Conservation (phyloP, 345 rosid species). For the Reutealis trisperma region DNA sequence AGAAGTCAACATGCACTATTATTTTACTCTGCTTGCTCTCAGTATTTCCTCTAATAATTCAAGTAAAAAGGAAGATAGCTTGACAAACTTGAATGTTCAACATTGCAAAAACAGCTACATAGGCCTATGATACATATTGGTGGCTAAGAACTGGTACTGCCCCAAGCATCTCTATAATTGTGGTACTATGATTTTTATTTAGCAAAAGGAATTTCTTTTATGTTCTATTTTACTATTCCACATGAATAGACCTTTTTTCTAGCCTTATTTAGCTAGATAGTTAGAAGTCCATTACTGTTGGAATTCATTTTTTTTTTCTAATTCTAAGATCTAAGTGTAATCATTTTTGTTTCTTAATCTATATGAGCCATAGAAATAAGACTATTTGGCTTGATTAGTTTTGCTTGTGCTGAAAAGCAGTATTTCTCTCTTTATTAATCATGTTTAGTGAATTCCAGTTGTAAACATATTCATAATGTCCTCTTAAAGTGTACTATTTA, state of each 20-base stretch:
- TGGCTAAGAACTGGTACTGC: constrained; percentile 45
- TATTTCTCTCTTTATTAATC: not conserved
- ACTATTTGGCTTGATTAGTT: too few species aligned
- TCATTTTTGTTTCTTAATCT: not conserved
- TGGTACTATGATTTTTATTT: not conserved
- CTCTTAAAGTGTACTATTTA: not conserved
- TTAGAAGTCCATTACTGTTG: not conserved
- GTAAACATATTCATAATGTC: not conserved
- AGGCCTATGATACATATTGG: constrained; percentile 90
- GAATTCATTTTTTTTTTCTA: not conserved
- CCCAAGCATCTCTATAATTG: not conserved
- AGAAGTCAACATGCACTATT: not conserved
- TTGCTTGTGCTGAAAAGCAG: not conserved
- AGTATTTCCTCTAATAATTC: constrained; percentile 20
- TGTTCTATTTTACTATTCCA: not conserved
- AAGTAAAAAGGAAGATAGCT: constrained; percentile 80
- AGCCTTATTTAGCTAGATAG: not conserved
- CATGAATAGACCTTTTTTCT: not conserved
- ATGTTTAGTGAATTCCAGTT: not conserved
- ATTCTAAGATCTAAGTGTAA: not conserved
- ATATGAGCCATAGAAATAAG: not conserved
- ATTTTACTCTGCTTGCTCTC: not conserved
- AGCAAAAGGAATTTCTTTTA: not conserved
- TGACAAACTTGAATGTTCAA: constrained; percentile 86
- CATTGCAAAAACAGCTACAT: constrained; percentile 73